phyloP scores from a whole-genome alignment of 805 yeast genomes.

The Wickerhamiella musiphila region DNA sequence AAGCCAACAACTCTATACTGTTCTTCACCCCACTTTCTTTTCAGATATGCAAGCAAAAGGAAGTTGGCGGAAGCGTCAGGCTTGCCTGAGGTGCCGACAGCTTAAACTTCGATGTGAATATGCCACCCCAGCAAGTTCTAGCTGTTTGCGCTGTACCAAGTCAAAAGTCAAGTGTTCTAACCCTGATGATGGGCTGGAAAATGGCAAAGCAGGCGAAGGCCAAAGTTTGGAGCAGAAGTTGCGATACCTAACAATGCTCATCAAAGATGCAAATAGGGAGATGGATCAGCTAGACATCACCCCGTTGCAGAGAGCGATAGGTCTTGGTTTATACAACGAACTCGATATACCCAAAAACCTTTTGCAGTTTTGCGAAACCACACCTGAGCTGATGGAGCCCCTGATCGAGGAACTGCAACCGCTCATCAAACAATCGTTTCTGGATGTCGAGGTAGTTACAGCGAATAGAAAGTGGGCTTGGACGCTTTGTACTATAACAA shows the following conservation, averaged over 20 bases:
- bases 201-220: constrained; percentile 1
- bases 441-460: constrained; percentile 5
- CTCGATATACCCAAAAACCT: constrained; percentile 7
- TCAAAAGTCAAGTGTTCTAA: constrained; percentile 9
- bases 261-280: constrained; percentile 11
- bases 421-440: constrained; percentile 3
- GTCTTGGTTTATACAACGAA: constrained; percentile 5
- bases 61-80: constrained; percentile 17
- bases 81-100: constrained; percentile 17
- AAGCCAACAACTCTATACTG: too few species aligned
- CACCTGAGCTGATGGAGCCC: not conserved
- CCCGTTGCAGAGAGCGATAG: constrained; percentile 9
- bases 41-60: too few species aligned
- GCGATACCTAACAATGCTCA: constrained; percentile 10
- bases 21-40: too few species aligned
- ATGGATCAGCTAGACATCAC: constrained; percentile 5
- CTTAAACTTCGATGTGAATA: constrained; percentile 19
- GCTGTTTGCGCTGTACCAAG: constrained; percentile 14
- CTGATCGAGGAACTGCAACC: not conserved
- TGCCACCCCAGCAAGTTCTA: constrained; percentile 12
- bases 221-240: constrained; percentile 6
- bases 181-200: not conserved
- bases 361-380: not conserved
- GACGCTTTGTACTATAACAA: constrained; percentile 12
- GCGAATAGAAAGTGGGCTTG: constrained; percentile 10